Conservation (phyloP, 116 monocot species). For the Zostera marina region DNA sequence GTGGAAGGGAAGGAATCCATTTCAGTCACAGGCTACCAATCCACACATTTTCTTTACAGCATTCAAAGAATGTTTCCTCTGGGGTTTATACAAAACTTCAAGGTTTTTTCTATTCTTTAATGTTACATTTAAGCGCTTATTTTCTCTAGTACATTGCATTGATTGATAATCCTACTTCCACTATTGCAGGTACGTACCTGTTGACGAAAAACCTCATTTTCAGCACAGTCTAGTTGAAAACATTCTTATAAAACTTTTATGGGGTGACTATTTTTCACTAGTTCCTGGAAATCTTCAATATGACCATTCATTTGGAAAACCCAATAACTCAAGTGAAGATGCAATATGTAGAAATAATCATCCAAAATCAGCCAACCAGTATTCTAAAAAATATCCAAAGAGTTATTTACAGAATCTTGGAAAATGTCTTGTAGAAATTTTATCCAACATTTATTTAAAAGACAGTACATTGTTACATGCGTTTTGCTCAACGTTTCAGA, state of each 20-base stretch:
- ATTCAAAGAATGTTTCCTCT: conserved; percentile 66
- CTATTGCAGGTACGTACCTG: conserved; percentile 29
- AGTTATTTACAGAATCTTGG: conserved; percentile 55
- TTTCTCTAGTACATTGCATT: conserved; percentile 1
- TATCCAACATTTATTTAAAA: conserved; percentile 33
- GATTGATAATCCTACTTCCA: no score
- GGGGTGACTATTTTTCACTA: conserved; percentile 57
- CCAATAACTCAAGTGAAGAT: conserved; percentile 8
- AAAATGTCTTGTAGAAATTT: conserved; percentile 56
- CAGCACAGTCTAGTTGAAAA: conserved; percentile 28
- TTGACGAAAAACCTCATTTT: conserved; percentile 23
- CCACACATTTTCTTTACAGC: conserved; percentile 36
- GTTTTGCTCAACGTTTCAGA: conserved; percentile 45
- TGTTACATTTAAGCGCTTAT: background rate
- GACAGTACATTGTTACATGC: conserved; percentile 24
- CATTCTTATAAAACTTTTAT: conserved; percentile 49
- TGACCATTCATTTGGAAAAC: conserved; percentile 4
- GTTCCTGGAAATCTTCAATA: conserved; percentile 14
- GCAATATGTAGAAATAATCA: conserved; percentile 5
- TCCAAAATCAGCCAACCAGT: conserved; percentile 9
- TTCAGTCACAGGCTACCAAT: conserved; percentile 26
- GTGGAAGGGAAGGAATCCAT: conserved; percentile 70
- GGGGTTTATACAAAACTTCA: conserved; percentile 33
- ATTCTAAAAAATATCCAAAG: conserved; percentile 12
- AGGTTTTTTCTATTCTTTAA: conserved; percentile 27